These are phyloP conservation scores for Psilocybe cubensis DNA, from an alignment of 768 basidiomycete species.

Conservation along the genomic window DNA sequence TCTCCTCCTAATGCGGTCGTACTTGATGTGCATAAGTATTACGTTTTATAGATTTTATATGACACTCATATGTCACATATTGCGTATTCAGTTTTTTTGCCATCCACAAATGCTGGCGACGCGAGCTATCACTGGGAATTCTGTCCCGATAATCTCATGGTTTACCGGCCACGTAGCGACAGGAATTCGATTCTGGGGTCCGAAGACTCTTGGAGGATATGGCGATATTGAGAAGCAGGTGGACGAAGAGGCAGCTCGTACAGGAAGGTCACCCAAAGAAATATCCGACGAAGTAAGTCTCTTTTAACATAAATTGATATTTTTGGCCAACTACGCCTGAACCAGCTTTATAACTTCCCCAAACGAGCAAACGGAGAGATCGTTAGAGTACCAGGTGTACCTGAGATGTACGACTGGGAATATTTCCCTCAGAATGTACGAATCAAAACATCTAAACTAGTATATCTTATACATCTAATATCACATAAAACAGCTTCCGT, in stretches of 20 bases:
- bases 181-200: conserved; percentile 1
- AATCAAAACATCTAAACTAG: not conserved
- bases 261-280: not conserved
- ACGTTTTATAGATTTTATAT: not conserved
- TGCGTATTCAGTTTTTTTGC: not conserved
- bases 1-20: conserved; percentile 11
- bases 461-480: too few species aligned
- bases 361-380: not conserved
- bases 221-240: not conserved
- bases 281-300: not conserved
- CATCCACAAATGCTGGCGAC: not conserved
- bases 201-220: not conserved
- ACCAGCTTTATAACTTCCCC: not conserved
- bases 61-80: not conserved
- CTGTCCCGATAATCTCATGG: not conserved
- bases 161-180: not conserved
- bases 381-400: conserved; percentile 3
- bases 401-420: conserved; percentile 18
- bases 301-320: not conserved
- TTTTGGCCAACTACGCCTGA: not conserved
- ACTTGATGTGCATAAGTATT: conserved; percentile 7
- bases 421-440: conserved; percentile 17
- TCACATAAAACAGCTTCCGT: not conserved
- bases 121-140: not conserved
- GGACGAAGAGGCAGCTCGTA: not conserved